These are phyloP conservation scores for Aurantiochytrium sp. DNA, from an alignment of 108 stramenopile species.

Conservation along the genomic window DNA sequence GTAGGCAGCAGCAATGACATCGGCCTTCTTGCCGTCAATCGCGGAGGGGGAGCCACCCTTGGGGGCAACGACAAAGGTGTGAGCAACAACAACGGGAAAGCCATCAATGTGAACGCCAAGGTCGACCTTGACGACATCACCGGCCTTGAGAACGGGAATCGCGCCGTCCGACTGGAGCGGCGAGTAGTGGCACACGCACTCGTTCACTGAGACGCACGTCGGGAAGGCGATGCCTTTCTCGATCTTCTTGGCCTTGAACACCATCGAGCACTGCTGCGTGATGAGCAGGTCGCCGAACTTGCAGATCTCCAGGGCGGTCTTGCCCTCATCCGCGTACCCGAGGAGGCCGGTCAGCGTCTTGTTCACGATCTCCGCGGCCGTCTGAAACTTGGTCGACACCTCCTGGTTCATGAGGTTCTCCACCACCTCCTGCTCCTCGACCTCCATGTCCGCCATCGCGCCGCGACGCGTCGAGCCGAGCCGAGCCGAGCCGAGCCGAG, in stretches of 20 bases:
- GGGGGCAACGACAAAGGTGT: slow-evolving; percentile 73
- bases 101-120: slow-evolving; percentile 98
- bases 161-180: slow-evolving; percentile 78
- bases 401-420: slow-evolving; percentile 33
- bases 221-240: slow-evolving; percentile 98
- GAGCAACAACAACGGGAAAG: slow-evolving; percentile 92
- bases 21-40: slow-evolving; percentile 41
- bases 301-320: slow-evolving; percentile 81
- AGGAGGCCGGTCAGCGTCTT: slow-evolving; percentile 76
- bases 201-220: slow-evolving; percentile 96
- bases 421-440: slow-evolving; percentile 36
- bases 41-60: neutral
- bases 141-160: slow-evolving; percentile 59
- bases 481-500: too few species aligned
- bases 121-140: slow-evolving; percentile 98
- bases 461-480: neutral
- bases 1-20: slow-evolving; percentile 86
- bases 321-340: slow-evolving; percentile 75
- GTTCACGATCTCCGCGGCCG: slow-evolving; percentile 95
- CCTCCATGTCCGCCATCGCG: slow-evolving; percentile 22
- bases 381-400: slow-evolving; percentile 95
- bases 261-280: slow-evolving; percentile 51
- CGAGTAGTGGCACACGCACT: slow-evolving; percentile 89
- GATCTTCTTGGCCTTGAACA: slow-evolving; percentile 75
- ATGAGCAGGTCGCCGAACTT: slow-evolving; percentile 49